Evolutionary conservation across 768 basidiomycete species (phyloP).

Genomic region (Coprinopsis cinerea): DNA sequence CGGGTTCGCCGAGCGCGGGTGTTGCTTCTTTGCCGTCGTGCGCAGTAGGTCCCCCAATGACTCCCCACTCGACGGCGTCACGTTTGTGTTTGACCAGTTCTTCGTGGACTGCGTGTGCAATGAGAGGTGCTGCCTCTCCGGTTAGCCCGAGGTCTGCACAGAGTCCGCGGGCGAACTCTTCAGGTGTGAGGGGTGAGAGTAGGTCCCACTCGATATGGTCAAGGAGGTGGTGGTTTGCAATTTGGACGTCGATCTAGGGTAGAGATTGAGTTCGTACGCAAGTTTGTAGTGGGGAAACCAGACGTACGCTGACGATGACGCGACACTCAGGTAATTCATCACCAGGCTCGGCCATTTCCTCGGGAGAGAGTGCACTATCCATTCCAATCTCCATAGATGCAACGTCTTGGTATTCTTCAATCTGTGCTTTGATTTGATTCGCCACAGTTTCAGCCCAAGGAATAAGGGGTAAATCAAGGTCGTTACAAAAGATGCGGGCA

Average conservation of each 20-base stretch:
- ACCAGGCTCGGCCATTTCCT: constrained; percentile 33
- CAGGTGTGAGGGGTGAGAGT: constrained; percentile 86
- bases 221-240: constrained; percentile 82
- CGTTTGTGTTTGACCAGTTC: constrained; percentile 94
- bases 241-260: constrained; percentile 89
- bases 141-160: constrained; percentile 83
- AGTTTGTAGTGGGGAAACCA: neutral
- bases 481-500: constrained; percentile 80
- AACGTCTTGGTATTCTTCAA: constrained; percentile 85
- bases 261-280: constrained; percentile 1
- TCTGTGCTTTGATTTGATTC: constrained; percentile 82
- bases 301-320: constrained; percentile 70
- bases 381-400: constrained; percentile 70
- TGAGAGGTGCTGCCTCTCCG: constrained; percentile 82
- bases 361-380: constrained; percentile 46
- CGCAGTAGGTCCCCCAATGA: constrained; percentile 43
- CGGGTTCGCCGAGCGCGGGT: constrained; percentile 27
- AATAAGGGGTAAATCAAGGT: constrained; percentile 67
- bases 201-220: constrained; percentile 99
- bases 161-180: constrained; percentile 73
- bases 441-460: constrained; percentile 76
- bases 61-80: constrained; percentile 91
- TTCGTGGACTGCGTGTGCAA: constrained; percentile 92
- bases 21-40: neutral
- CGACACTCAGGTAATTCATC: constrained; percentile 74